Evolutionary conservation across 2,329 filamentous ascomycete species (phyloP).

Genomic region (Ophiostoma populinum): DNA sequence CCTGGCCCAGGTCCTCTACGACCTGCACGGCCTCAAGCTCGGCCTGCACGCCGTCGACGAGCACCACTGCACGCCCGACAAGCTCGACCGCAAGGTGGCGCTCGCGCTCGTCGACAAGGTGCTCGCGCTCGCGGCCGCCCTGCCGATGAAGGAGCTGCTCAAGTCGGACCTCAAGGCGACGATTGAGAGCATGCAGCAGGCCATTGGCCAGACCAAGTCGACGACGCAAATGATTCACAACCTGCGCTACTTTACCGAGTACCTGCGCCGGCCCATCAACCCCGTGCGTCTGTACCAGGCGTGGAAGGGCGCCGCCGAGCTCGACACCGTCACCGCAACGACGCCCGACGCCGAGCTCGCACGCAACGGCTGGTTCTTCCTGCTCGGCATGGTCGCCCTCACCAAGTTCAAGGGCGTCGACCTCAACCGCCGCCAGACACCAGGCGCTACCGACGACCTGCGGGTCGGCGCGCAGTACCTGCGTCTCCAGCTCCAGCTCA

Average conservation of each 20-base stretch:
- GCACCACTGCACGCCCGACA: constrained; percentile 62
- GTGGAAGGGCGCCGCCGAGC: constrained; percentile 58
- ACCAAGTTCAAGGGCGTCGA: constrained; percentile 62
- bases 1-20: constrained; percentile 68
- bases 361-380: constrained; percentile 77
- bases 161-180: constrained; percentile 82
- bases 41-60: constrained; percentile 52
- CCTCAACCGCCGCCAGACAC: constrained; percentile 57
- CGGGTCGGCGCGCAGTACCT: constrained; percentile 68
- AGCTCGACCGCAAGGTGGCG: constrained; percentile 64
- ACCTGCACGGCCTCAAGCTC: constrained; percentile 67
- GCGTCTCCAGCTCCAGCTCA: constrained; percentile 67
- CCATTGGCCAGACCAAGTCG: constrained; percentile 63
- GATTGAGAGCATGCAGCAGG: constrained; percentile 84
- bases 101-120: constrained; percentile 71
- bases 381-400: constrained; percentile 74
- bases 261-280: constrained; percentile 69
- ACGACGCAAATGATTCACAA: constrained; percentile 76
- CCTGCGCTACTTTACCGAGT: constrained; percentile 62
- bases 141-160: constrained; percentile 78
- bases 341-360: constrained; percentile 55
- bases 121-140: constrained; percentile 60
- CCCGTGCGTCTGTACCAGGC: constrained; percentile 65
- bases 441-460: constrained; percentile 67
- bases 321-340: constrained; percentile 54